Conservation (phyloP, 345 rosid genomes). For the Eucalyptus globulus region DNA sequence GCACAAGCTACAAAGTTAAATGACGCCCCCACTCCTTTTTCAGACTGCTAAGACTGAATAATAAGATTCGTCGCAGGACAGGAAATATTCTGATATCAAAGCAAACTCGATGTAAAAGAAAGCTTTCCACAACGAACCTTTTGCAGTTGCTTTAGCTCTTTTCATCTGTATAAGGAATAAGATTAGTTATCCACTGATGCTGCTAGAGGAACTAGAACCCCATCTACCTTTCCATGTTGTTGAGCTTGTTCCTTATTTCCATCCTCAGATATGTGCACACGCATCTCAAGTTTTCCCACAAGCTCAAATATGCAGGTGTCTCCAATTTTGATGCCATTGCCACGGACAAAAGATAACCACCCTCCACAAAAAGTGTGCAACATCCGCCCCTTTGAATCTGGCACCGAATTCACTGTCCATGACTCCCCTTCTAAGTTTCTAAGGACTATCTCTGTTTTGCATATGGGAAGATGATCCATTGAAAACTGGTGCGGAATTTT, state of each 20-base stretch:
- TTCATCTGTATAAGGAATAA: neutral
- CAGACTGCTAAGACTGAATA: neutral
- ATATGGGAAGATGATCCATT: slow-evolving; percentile 33
- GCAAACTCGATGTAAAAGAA: neutral
- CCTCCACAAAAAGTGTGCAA: slow-evolving; percentile 53
- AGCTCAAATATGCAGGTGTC: slow-evolving; percentile 61
- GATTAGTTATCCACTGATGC: neutral
- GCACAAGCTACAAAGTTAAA: neutral
- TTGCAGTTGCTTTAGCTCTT: neutral
- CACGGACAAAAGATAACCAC: slow-evolving; percentile 62
- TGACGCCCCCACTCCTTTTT: neutral
- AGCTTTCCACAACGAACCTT: neutral
- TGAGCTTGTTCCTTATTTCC: slow-evolving; percentile 7
- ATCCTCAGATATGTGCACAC: slow-evolving; percentile 33
- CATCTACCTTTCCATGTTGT: neutral
- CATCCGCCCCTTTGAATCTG: slow-evolving; percentile 43
- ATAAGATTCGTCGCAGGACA: neutral
- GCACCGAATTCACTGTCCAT: slow-evolving; percentile 60
- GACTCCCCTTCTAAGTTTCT: slow-evolving; percentile 25
- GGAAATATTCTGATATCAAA: neutral
- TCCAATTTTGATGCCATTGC: slow-evolving; percentile 33
- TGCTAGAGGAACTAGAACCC: neutral
- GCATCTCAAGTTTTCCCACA: slow-evolving; percentile 33
- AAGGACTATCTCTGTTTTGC: slow-evolving; percentile 44
- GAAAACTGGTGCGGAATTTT: slow-evolving; percentile 53